phyloP scores from a whole-genome alignment of 1,284 basidiomycete genomes.

The Coriolopsis trogii region DNA sequence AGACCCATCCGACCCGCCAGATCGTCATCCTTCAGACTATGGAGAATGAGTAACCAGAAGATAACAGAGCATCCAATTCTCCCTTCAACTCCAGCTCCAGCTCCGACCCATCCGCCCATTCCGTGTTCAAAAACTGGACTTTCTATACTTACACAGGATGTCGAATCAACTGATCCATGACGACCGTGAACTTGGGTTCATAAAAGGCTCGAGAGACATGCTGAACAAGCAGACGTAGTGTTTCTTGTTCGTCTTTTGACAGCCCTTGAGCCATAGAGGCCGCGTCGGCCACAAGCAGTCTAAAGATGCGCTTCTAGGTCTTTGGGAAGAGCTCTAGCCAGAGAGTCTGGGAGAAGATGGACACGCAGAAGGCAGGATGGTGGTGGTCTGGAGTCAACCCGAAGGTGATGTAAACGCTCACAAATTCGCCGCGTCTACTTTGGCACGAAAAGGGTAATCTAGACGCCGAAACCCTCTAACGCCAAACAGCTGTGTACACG shows the following conservation, averaged over 20 bases:
- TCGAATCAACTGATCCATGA: conserved; percentile 91
- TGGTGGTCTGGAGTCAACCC: conserved; percentile 12
- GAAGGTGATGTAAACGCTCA: neutral
- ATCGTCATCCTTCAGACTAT: conserved; percentile 89
- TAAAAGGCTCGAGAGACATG: conserved; percentile 94
- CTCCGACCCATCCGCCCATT: conserved; percentile 1
- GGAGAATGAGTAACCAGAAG: conserved; percentile 20
- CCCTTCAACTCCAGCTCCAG: no score
- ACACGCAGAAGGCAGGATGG: neutral
- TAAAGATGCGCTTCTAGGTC: neutral
- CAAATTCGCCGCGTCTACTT: neutral
- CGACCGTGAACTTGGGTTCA: conserved; percentile 88
- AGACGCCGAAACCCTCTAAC: no score
- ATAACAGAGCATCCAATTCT: no score
- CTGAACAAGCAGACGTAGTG: conserved; percentile 82
- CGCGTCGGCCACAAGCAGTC: conserved; percentile 21
- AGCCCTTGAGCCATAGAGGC: conserved; percentile 33
- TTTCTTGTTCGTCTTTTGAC: conserved; percentile 75
- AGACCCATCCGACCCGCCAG: conserved; percentile 87
- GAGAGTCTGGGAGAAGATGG: neutral
- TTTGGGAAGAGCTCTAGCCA: neutral
- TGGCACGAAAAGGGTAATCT: no score
- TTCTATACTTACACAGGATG: conserved; percentile 89
- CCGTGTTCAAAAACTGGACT: no score
- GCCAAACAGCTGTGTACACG: no score